Evolutionary conservation across 2,329 filamentous ascomycete genomes (phyloP), one percentile per base, ranked within the genome.

Genomic region (Diaporthe caulivora): DNA sequence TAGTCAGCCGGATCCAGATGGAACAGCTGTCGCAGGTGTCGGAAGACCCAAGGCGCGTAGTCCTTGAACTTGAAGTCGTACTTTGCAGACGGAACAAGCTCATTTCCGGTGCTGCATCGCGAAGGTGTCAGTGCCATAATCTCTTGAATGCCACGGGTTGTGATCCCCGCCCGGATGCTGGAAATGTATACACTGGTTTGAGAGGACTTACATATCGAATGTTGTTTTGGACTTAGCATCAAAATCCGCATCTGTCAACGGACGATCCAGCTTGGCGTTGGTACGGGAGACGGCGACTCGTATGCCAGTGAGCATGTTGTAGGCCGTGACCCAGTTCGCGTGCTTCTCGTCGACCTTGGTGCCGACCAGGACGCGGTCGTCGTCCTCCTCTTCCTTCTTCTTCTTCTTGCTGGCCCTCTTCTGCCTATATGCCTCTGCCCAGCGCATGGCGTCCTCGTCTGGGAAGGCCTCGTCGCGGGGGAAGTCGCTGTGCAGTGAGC

Each of bases 61-160:
- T 99, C 97, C 86, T 99, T 99, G 89, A 99, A 99, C 84, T 99
- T 99, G 91, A 99, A 99, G 86, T 99, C 97, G 86, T 99, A 99
- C 85, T 99, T 98, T 78, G 97, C 95, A 75, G 96, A 98, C 29
- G 97, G 97, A 7, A 97, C 97, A 82, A 99, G 87, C 86, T 99
- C 97, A 82, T 98, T 98, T 77, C 97, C 97, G 77, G 95, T 97
- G 81, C 94, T 95, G 80, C 72, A 54, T 68, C 51, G 72, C 21
- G 26, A 17, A 40, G 47, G 18, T 42, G 79, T 86, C 78, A 88
- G 86, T 55, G 42, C 11, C 42, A 2, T 40, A 40, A 13, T 13
- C 37, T 10, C 6, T 40, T 13, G 6, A 13, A 40, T 6, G 7
- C 37, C 37, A 13, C 37, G 37, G 37, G 2, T 10, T 40, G 37